A percentile compares a stretch with the other conserved stretches of the same genome.
Conservation (phyloP, 495 filamentous ascomycete genomes). For the Cenococcum geophilum region DNA sequence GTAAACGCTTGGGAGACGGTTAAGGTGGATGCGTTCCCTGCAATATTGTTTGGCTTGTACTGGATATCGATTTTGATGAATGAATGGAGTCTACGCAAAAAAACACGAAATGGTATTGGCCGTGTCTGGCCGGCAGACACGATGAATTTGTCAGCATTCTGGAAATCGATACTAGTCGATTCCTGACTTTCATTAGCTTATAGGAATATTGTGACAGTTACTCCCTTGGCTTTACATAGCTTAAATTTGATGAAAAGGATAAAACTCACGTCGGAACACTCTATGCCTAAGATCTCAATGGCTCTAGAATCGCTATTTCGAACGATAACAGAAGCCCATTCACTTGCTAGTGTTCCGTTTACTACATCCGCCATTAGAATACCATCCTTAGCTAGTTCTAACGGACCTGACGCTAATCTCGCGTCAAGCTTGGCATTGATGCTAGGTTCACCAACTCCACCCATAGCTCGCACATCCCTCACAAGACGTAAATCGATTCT, state of each 20-base stretch:
- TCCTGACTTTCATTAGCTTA: constrained; percentile 11
- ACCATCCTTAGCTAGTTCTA: constrained; percentile 32
- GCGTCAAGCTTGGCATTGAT: constrained; percentile 40
- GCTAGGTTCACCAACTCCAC: constrained; percentile 42
- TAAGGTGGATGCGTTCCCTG: constrained; percentile 5
- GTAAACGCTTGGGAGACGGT: constrained; percentile 19
- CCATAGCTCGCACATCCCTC: constrained; percentile 50
- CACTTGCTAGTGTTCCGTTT: constrained; percentile 42
- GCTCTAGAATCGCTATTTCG: constrained; percentile 42
- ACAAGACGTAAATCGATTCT: constrained; percentile 48
- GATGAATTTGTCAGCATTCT: constrained; percentile 6
- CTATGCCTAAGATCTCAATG: constrained; percentile 38
- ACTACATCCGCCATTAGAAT: constrained; percentile 47
- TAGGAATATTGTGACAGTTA: not conserved
- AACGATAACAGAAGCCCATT: constrained; percentile 45
- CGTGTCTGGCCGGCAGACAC: constrained; percentile 29
- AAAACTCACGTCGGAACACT: constrained; percentile 37
- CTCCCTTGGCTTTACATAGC: not conserved
- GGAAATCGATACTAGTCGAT: not conserved
- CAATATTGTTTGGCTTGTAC: constrained; percentile 13
- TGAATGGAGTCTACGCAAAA: constrained; percentile 13
- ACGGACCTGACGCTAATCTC: constrained; percentile 17
- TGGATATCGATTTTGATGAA: constrained; percentile 19
- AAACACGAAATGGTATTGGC: constrained; percentile 28
- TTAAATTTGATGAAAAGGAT: not conserved